Conservation (phyloP, 306 rosid species). For the Ormosia emarginata region DNA sequence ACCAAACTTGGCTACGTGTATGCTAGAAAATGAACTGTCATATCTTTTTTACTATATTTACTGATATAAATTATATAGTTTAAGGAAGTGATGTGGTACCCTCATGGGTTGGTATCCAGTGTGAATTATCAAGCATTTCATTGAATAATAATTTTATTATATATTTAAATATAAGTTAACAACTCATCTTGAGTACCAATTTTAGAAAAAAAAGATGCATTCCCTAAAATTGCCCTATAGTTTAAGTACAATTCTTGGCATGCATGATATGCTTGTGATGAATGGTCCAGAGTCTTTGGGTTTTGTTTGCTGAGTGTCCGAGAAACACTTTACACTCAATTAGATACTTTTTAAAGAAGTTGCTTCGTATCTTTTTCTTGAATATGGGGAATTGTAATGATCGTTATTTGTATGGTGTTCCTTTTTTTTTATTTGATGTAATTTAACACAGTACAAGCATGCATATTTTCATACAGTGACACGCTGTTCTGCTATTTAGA, state of each 20-base stretch:
- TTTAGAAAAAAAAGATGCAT: too few relatives aligned
- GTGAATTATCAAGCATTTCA: too few relatives aligned
- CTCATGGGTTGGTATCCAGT: too few relatives aligned
- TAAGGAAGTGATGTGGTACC: too few relatives aligned
- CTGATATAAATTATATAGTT: neutral
- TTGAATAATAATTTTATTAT: too few relatives aligned
- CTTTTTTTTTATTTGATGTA: neutral
- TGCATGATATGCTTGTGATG: neutral
- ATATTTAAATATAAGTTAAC: too few relatives aligned
- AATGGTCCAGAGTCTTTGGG: neutral
- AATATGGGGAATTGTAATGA: neutral
- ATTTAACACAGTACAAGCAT: neutral
- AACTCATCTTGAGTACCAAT: too few relatives aligned
- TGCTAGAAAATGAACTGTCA: neutral
- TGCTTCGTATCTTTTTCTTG: neutral
- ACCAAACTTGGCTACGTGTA: neutral
- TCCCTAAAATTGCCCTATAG: too few relatives aligned
- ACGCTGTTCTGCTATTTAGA: neutral
- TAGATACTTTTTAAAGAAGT: neutral
- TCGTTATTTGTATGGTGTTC: neutral
- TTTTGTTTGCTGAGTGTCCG: neutral
- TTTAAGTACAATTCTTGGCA: neutral
- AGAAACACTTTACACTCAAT: too few relatives aligned
- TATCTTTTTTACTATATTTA: neutral
- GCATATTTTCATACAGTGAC: neutral